Evolutionary conservation across 441 rosid species (phyloP).

Genomic region (Melianthus villosus): DNA sequence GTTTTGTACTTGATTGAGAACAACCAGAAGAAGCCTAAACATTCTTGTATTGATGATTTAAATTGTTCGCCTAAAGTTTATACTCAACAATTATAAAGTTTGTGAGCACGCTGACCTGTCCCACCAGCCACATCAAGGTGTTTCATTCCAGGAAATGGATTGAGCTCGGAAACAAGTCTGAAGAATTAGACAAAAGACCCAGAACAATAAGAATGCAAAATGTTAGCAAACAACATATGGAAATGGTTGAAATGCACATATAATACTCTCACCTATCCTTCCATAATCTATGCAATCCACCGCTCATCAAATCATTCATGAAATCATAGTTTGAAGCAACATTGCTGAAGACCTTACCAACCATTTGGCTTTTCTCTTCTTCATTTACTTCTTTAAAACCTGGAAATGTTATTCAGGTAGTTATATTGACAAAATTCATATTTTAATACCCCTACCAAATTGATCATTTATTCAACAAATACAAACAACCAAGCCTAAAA

Average conservation of each 20-base stretch:
- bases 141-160: slow-evolving; percentile 86
- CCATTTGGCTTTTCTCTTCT: slow-evolving; percentile 75
- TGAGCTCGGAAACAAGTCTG: slow-evolving; percentile 72
- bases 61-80: too few relatives aligned
- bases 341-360: slow-evolving; percentile 65
- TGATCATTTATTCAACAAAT: neutral
- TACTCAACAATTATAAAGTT: too few relatives aligned
- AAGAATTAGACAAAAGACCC: slow-evolving; percentile 6
- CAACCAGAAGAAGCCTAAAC: too few relatives aligned
- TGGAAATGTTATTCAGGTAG: slow-evolving; percentile 13
- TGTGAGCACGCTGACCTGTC: slow-evolving; percentile 36
- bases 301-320: slow-evolving; percentile 96
- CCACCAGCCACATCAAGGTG: slow-evolving; percentile 99
- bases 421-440: neutral
- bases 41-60: too few relatives aligned
- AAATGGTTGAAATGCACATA: neutral
- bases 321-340: slow-evolving; percentile 88
- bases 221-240: neutral
- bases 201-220: slow-evolving; percentile 4
- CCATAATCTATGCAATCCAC: slow-evolving; percentile 82
- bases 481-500: neutral
- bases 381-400: slow-evolving; percentile 76
- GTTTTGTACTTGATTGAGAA: too few relatives aligned
- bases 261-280: slow-evolving; percentile 56
- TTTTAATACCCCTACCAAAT: neutral